A percentile compares a stretch with the other conserved stretches of the same genome.
Evolutionary conservation across 1,284 basidiomycete species (phyloP).

Genomic region (Baeospora myosura): DNA sequence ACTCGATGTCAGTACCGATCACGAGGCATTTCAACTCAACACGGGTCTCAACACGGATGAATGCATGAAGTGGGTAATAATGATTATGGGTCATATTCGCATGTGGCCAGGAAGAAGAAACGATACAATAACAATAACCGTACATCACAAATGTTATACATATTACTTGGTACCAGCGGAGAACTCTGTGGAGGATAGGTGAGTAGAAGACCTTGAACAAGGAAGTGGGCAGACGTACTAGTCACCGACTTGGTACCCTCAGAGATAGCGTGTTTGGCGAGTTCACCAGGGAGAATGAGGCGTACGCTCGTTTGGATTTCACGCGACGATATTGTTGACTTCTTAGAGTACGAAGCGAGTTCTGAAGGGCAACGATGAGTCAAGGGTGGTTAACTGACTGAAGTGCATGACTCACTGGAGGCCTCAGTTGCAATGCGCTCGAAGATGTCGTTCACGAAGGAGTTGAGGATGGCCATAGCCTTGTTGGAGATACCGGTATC

Average conservation of each 20-base stretch:
- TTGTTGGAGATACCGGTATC: slow-evolving; percentile 85
- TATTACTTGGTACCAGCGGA: slow-evolving; percentile 1
- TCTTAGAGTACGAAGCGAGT: slow-evolving; percentile 89
- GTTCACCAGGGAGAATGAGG: slow-evolving; percentile 84
- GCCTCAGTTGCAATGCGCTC: slow-evolving; percentile 80
- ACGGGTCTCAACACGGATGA: no score
- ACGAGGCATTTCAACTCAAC: no score
- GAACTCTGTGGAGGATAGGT: not conserved
- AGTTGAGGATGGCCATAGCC: slow-evolving; percentile 82
- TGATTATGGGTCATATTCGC: not conserved
- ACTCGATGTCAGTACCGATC: no score
- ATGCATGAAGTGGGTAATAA: no score
- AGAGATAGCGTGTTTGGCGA: slow-evolving; percentile 76
- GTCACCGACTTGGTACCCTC: slow-evolving; percentile 64
- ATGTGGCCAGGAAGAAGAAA: not conserved
- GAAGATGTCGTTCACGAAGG: slow-evolving; percentile 77
- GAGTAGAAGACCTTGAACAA: no score
- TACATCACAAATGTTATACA: not conserved
- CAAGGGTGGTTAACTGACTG: no score
- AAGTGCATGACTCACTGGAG: slow-evolving; percentile 51
- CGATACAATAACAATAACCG: slow-evolving; percentile 7
- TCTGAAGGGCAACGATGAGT: slow-evolving; percentile 27
- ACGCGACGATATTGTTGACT: slow-evolving; percentile 89
- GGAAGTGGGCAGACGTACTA: slow-evolving; percentile 12
- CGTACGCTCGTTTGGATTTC: slow-evolving; percentile 91